Conservation (phyloP, 345 rosid species). For the Clausena lansium region DNA sequence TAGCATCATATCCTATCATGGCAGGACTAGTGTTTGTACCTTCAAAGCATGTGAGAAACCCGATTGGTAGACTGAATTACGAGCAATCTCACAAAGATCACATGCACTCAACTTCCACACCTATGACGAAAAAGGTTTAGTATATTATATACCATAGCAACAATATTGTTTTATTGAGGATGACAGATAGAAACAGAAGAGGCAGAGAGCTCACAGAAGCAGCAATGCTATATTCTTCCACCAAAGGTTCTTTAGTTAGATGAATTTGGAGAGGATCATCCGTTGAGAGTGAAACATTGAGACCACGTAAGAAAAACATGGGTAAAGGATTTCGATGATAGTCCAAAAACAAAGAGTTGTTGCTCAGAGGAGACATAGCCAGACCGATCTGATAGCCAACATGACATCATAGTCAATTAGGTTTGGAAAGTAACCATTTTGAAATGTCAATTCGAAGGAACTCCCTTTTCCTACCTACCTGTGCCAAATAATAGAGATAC, state of each 20-base stretch:
- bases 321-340: conserved; percentile 95
- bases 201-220: conserved; percentile 71
- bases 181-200: conserved; percentile 1
- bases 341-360: conserved; percentile 93
- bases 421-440: conserved; percentile 5
- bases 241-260: conserved; percentile 93
- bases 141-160: background rate
- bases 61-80: conserved; percentile 97
- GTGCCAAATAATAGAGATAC: conserved; percentile 93
- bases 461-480: conserved; percentile 41
- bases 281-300: conserved; percentile 95
- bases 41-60: conserved; percentile 98
- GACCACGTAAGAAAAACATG: conserved; percentile 87
- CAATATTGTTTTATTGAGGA: background rate
- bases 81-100: conserved; percentile 97
- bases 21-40: conserved; percentile 38
- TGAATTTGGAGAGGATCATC: conserved; percentile 99
- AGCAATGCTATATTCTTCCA: conserved; percentile 98
- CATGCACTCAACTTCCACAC: conserved; percentile 98
- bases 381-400: conserved; percentile 74
- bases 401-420: conserved; percentile 17
- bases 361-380: conserved; percentile 99
- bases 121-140: conserved; percentile 33
- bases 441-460: conserved; percentile 1
- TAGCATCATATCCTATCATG: conserved; percentile 9